Evolutionary conservation across 352 stramenopile species (phyloP).

Genomic region (Phytophthora crassamura): DNA sequence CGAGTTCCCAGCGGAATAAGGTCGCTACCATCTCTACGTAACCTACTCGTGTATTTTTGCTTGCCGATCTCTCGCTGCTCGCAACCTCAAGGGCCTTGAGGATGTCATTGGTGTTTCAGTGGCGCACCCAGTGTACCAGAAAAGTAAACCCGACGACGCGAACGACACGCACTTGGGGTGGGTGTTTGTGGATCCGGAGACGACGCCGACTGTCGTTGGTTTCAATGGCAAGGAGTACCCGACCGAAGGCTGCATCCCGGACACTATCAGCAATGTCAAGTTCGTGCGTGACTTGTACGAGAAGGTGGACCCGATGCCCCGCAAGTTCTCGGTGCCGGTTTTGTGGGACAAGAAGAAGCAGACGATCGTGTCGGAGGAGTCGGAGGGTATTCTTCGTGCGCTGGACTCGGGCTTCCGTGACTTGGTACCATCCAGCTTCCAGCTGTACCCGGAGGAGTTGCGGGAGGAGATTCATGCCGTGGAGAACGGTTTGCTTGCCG

Average conservation of each 20-base stretch:
- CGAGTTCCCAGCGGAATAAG: slow-evolving; percentile 38
- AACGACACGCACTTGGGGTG: slow-evolving; percentile 33
- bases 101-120: slow-evolving; percentile 89
- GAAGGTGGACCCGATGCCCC: slow-evolving; percentile 13
- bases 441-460: slow-evolving; percentile 59
- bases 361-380: slow-evolving; percentile 86
- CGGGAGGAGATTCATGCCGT: slow-evolving; percentile 60
- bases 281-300: slow-evolving; percentile 56
- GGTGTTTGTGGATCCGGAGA: slow-evolving; percentile 24
- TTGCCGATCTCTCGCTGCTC: slow-evolving; percentile 59
- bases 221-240: slow-evolving; percentile 27
- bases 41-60: slow-evolving; percentile 85
- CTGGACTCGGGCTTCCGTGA: slow-evolving; percentile 57
- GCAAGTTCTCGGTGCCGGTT: slow-evolving; percentile 60
- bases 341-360: slow-evolving; percentile 72
- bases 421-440: slow-evolving; percentile 33
- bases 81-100: slow-evolving; percentile 91
- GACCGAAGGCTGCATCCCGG: slow-evolving; percentile 26
- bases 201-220: not conserved
- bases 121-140: slow-evolving; percentile 53
- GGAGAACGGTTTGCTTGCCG: slow-evolving; percentile 70
- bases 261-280: slow-evolving; percentile 30
- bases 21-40: slow-evolving; percentile 91
- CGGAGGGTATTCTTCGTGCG: slow-evolving; percentile 72
- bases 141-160: slow-evolving; percentile 34